Evolutionary conservation across 2,329 filamentous ascomycete species (phyloP).

Genomic region (Nakataea oryzae): DNA sequence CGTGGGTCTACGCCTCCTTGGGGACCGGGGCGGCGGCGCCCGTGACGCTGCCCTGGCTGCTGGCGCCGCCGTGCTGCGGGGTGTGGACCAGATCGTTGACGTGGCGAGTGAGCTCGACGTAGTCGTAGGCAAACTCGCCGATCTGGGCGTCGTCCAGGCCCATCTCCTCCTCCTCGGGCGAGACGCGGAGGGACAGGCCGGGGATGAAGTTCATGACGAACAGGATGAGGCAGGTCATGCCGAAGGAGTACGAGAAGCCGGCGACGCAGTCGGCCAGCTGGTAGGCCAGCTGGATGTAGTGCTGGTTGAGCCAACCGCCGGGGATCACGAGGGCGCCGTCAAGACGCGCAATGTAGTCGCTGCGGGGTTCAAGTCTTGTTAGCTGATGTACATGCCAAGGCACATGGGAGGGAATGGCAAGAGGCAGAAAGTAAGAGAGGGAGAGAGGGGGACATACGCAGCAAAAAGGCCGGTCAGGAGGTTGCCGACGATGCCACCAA

Average conservation of each 20-base stretch:
- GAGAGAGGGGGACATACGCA: constrained; percentile 34
- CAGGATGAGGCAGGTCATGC: constrained; percentile 57
- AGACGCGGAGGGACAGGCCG: constrained; percentile 57
- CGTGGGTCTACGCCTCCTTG: background rate
- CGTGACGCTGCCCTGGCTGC: constrained; percentile 12
- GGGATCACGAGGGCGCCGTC: constrained; percentile 51
- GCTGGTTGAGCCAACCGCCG: constrained; percentile 61
- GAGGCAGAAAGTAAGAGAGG: too few species aligned
- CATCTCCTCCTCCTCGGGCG: constrained; percentile 56
- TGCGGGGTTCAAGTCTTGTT: constrained; percentile 14
- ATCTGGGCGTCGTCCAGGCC: constrained; percentile 67
- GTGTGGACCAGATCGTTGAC: constrained; percentile 31
- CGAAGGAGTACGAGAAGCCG: constrained; percentile 55
- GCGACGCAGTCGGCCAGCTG: constrained; percentile 60
- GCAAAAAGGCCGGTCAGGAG: constrained; percentile 69
- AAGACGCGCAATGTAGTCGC: constrained; percentile 61
- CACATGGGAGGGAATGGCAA: background rate
- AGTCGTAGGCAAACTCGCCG: constrained; percentile 77
- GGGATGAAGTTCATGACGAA: constrained; percentile 63
- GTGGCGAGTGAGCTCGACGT: constrained; percentile 61
- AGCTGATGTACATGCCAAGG: background rate
- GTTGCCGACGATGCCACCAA: constrained; percentile 75
- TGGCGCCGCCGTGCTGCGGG: background rate
- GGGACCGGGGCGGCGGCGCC: background rate
- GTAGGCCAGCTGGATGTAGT: constrained; percentile 62